These are phyloP conservation scores for Trichoderma asperelloides DNA, from an alignment of 495 filamentous ascomycete species.

Conservation along the genomic window DNA sequence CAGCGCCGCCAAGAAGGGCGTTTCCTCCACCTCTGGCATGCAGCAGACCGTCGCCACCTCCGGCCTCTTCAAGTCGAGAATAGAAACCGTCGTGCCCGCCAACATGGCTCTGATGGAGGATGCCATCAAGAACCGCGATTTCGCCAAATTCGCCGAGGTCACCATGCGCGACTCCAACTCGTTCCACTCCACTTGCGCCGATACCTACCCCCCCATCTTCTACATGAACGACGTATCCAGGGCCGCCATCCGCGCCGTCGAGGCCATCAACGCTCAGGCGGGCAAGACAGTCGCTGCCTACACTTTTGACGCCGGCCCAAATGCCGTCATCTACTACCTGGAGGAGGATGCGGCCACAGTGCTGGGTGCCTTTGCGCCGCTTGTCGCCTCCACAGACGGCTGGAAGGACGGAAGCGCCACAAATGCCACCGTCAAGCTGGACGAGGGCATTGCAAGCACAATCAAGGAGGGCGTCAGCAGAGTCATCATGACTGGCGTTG, in stretches of 20 bases:
- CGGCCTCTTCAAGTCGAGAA: conserved; percentile 66
- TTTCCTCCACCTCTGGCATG: conserved; percentile 87
- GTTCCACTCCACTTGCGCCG: conserved; percentile 91
- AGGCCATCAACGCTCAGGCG: conserved; percentile 69
- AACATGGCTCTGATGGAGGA: conserved; percentile 82
- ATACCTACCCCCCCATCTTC: conserved; percentile 94
- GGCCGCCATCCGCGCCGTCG: conserved; percentile 77
- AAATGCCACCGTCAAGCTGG: conserved; percentile 45
- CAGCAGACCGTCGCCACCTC: conserved; percentile 89
- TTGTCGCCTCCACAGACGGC: conserved; percentile 46
- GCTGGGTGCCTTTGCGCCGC: conserved; percentile 56
- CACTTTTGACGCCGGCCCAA: conserved; percentile 96
- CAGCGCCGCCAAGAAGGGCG: conserved; percentile 87
- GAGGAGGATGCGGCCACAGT: conserved; percentile 65
- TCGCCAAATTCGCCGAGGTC: conserved; percentile 75
- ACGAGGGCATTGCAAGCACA: conserved; percentile 46
- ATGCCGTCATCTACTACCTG: conserved; percentile 89
- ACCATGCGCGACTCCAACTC: conserved; percentile 95
- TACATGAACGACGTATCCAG: conserved; percentile 91
- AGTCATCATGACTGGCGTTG: conserved; percentile 85
- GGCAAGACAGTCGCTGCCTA: conserved; percentile 78
- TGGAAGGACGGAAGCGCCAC: conserved; percentile 44
- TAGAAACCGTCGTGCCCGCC: conserved; percentile 63
- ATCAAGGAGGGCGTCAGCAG: conserved; percentile 73
- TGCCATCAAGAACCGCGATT: conserved; percentile 69